Conservation (phyloP, 108 stramenopile species). For the Aurantiochytrium sp. region DNA sequence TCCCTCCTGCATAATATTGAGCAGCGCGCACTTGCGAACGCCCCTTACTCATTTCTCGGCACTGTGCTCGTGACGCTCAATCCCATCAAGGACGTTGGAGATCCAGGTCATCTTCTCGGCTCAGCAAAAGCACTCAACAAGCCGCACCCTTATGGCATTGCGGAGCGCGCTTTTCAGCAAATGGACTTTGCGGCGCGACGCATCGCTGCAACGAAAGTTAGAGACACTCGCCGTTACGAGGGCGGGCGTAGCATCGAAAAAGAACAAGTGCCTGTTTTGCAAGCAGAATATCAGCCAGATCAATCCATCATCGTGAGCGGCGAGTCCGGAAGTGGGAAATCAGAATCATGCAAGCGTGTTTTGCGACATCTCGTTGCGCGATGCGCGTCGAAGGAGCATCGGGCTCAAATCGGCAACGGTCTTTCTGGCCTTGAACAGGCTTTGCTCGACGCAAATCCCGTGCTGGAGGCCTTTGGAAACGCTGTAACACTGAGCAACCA, state of each 20-base stretch:
- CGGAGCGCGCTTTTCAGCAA: not conserved
- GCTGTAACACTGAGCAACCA: slow-evolving; percentile 20
- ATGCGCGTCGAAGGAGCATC: not conserved
- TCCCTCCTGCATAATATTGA: not conserved
- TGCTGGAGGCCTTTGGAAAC: slow-evolving; percentile 33
- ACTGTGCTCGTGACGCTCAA: slow-evolving; percentile 39
- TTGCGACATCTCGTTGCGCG: slow-evolving; percentile 11
- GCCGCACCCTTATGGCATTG: not conserved
- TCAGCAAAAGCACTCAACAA: not conserved
- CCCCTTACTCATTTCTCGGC: slow-evolving; percentile 32
- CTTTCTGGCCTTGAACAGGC: not conserved
- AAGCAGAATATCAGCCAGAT: not conserved
- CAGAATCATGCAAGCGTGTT: slow-evolving; percentile 19
- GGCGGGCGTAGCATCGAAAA: not conserved
- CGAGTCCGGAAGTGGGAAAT: slow-evolving; percentile 27
- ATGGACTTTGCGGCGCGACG: not conserved
- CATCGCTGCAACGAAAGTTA: not conserved
- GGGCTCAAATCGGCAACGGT: not conserved
- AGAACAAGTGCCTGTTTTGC: not conserved
- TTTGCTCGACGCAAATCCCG: slow-evolving; percentile 18
- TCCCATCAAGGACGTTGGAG: slow-evolving; percentile 26
- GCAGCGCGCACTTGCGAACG: not conserved
- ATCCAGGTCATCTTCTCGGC: not conserved
- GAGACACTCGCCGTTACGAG: not conserved
- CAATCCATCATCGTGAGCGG: slow-evolving; percentile 24